These are phyloP conservation scores for Daldinia sp. DNA, from an alignment of 2,329 filamentous ascomycete species.

Conservation along the genomic window DNA sequence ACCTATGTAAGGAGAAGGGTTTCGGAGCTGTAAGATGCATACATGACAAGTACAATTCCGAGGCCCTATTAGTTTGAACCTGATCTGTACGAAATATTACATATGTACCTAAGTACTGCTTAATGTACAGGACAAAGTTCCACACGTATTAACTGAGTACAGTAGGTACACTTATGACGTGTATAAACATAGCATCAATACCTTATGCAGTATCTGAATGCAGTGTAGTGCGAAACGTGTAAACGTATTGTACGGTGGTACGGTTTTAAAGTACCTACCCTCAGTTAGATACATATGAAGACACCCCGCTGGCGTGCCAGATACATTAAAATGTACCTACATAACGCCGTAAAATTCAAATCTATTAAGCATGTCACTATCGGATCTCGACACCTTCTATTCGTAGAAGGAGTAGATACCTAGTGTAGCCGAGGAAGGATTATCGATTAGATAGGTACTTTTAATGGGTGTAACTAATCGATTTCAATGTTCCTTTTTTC, in stretches of 20 bases:
- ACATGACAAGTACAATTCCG: too few species aligned
- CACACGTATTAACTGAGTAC: neutral
- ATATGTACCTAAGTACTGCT: neutral
- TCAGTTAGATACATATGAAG: too few species aligned
- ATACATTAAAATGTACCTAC: neutral
- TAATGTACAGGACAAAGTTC: neutral
- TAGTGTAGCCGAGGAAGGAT: conserved; percentile 22
- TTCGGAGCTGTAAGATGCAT: neutral
- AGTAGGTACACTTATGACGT: neutral
- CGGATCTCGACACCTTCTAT: conserved; percentile 24
- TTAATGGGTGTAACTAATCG: neutral
- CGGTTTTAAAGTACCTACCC: too few species aligned
- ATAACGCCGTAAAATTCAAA: conserved; percentile 12
- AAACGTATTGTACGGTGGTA: conserved; percentile 1
- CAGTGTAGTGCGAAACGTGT: neutral
- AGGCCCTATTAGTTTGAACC: neutral
- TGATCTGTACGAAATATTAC: neutral
- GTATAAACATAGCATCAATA: conserved; percentile 2
- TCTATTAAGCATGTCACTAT: conserved; percentile 9
- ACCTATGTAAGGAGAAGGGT: neutral
- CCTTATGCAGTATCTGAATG: neutral
- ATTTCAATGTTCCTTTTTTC: too few species aligned
- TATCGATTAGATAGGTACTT: conserved; percentile 22
- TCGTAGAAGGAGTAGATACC: conserved; percentile 26
- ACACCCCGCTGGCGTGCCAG: conserved; percentile 20